A percentile compares a stretch with the other conserved stretches of the same genome.
phyloP scores from a whole-genome alignment of 2,329 filamentous ascomycete genomes.

The Neoscytalidium dimidiatum region DNA sequence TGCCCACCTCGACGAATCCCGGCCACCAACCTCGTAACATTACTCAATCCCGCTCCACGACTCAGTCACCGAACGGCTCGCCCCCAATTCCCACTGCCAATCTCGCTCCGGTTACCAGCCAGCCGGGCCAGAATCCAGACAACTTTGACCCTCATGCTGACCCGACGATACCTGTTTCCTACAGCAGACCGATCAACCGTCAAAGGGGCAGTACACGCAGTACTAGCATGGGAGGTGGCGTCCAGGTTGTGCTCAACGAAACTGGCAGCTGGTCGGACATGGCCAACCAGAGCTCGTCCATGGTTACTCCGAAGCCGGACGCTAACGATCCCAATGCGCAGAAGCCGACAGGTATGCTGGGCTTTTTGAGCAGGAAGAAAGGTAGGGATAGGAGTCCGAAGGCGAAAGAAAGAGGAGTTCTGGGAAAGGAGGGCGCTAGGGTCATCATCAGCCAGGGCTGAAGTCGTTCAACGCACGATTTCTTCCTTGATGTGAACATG shows the following conservation, averaged over 20 bases:
- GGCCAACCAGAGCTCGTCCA: conserved; percentile 77
- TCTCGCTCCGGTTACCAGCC: conserved; percentile 27
- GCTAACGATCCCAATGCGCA: conserved; percentile 35
- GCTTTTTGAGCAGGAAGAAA: conserved; percentile 86
- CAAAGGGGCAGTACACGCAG: conserved; percentile 67
- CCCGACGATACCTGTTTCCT: conserved; percentile 29
- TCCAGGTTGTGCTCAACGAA: conserved; percentile 89
- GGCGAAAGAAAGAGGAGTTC: conserved; percentile 86
- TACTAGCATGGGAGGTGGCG: conserved; percentile 76
- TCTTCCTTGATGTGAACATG: conserved; percentile 1
- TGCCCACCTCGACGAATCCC: conserved; percentile 36
- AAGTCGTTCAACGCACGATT: conserved; percentile 18
- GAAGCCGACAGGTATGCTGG: conserved; percentile 77
- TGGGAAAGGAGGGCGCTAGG: conserved; percentile 92
- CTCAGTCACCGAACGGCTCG: conserved; percentile 51
- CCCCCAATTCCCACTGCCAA: conserved; percentile 42
- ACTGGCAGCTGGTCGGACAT: conserved; percentile 89
- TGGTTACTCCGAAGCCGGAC: conserved; percentile 59
- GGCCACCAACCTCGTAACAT: background rate
- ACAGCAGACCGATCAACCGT: conserved; percentile 46
- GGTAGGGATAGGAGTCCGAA: conserved; percentile 90
- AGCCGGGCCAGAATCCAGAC: conserved; percentile 27
- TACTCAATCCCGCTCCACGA: conserved; percentile 39
- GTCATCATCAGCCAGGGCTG: conserved; percentile 50
- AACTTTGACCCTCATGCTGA: conserved; percentile 26